Evolutionary conservation across 148 eudicot genomes (phyloP).

Genomic region (Diospyros kaki): DNA sequence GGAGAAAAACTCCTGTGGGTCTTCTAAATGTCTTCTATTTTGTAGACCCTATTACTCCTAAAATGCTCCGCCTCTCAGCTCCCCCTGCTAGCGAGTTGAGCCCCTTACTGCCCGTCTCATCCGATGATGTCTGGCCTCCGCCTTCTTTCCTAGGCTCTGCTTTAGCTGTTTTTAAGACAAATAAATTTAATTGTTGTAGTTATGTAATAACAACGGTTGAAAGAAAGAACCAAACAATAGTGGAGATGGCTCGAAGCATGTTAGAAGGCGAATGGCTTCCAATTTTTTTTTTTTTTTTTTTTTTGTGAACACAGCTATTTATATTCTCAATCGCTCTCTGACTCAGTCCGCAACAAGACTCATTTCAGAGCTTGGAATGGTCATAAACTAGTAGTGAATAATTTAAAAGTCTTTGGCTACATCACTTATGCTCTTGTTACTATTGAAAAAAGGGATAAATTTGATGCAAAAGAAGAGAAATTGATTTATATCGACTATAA

Average conservation of each 20-base stretch:
- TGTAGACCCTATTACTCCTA: no score
- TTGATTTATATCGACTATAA: background rate
- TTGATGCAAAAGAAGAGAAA: background rate
- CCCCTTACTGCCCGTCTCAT: no score
- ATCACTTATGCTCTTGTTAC: background rate
- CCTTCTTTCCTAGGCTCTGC: no score
- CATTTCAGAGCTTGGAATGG: background rate
- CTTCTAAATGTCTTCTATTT: no score
- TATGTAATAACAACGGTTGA: background rate
- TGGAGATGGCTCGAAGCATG: background rate
- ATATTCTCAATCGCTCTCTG: background rate
- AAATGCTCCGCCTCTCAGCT: no score
- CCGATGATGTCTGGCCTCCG: no score
- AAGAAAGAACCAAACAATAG: background rate
- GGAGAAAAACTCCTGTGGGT: no score
- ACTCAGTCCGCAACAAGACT: background rate
- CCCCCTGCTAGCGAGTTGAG: no score
- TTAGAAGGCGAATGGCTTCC: background rate
- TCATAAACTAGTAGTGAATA: no score
- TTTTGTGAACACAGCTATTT: background rate
- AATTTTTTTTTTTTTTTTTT: no score
- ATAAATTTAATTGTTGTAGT: no score
- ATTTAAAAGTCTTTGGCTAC: background rate
- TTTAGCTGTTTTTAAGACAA: no score
- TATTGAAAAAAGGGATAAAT: background rate